Base-by-base conservation (phyloP, 352 stramenopile genomes). In the Plasmopara halstedii region DNA sequence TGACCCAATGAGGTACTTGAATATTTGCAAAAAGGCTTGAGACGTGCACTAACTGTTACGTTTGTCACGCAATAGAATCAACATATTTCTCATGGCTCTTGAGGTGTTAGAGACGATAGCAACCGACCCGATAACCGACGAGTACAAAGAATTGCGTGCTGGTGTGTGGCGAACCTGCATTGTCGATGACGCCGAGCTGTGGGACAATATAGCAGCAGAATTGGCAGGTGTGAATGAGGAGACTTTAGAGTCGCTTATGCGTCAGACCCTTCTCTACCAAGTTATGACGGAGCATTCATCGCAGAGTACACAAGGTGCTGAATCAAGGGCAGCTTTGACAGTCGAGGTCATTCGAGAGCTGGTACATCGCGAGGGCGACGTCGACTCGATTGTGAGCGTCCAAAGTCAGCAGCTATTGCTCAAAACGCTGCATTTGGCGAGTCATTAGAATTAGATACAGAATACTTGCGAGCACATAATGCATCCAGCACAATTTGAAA, bases 401-500 rank as follows among this genome's bases (percentile, higher is more conserved):
- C 71, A 62, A 17, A 72, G 66, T 19, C 68, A 78, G 17, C 77
- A 85, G 49, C 39, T 91, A 3, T 62, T 88, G 20, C 66, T 82
- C 33, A 91, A 91, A 69, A 84, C 80, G 36, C 63, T 91, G 37
- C 67, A 74, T 36, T 54, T 88, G 46, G 74, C 72, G 11, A 29
- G 25, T 6, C 7, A 29, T 29, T 29, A 29, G 25, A 27, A 27
- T 27, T 9, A 29, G 25, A 29, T 54, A 55, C 44, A 55, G 34
- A 36, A 33, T 39, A 31, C 42, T 51, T 17, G 13, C 31, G 19
- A 1, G 11, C 5, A 19, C 19, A 36, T 4, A 15, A 52, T 21
- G 15, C 19, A 32, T 22, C 20, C 27, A 45, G 37, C 21, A 58
- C 52, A 48, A 36, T 21, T 41, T 56, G 33, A 39, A 26, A 56